Evolutionary conservation across 148 eudicot genomes (phyloP), one percentile per base, ranked within the genome.

Genomic region (Cornus suecica): DNA sequence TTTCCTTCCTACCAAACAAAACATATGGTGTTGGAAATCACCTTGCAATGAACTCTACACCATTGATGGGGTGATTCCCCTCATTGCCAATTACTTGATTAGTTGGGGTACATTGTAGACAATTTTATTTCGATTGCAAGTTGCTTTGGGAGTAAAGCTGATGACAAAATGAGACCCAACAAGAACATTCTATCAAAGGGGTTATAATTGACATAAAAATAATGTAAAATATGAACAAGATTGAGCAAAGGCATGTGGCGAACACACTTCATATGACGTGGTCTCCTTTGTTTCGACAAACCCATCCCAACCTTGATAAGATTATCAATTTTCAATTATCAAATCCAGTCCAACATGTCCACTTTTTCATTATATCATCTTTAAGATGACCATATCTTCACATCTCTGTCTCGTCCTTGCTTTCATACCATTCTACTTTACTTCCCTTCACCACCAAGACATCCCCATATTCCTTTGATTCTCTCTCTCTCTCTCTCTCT

Each of bases 361-460:
- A 14, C 37, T 37, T 37, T 48, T 48, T 48, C 20, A 3, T 16
- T n/a, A n/a, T n/a, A n/a, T n/a, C n/a, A n/a, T n/a, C n/a, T 48
- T 37, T 37, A 32, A 45, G 14, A 45, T 11, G 51, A 48, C 54
- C 54, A 14, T 8, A 37, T 37, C 7, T 37, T 37, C 42, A 11
- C 3, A 48, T 16, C 54, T 27, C 26, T 1, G 16, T 5, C 14
- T 28, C 6, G 54, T 14, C 24, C 34, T 66, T 14, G 9, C 60
- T 75, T 75, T 48, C 30, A 2, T 29, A n/a, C 22, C 70, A 75
- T 58, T 6, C 18, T 75, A 29, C 77, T 75, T 67, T 75, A 22
- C 72, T 67, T 75, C 25, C 6, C 78, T 66, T 54, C 72, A 30
- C 25, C 72, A 11, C 65, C 65, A 75, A 66, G 78, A 31, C 65